phyloP scores from a whole-genome alignment of 2,329 filamentous ascomycete genomes.

The Aspergillus novoparasiticus region DNA sequence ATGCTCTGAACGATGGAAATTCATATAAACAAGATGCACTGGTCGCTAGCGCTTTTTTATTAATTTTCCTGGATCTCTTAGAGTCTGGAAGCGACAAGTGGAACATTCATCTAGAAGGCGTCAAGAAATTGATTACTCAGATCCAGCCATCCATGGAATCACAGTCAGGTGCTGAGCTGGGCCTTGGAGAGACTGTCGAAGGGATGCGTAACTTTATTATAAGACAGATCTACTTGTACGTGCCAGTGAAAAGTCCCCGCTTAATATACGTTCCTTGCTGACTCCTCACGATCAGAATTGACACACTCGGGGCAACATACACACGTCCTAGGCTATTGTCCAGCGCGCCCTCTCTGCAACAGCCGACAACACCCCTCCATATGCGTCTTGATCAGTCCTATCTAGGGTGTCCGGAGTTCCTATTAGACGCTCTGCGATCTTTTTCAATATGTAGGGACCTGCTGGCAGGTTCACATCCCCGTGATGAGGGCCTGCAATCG shows the following conservation, averaged over 20 bases:
- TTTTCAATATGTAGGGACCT: constrained; percentile 15
- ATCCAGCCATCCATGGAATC: neutral
- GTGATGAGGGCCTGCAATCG: neutral
- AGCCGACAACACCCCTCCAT: neutral
- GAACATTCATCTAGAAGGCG: constrained; percentile 21
- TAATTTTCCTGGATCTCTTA: constrained; percentile 23
- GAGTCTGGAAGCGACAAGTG: constrained; percentile 22
- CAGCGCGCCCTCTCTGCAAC: neutral
- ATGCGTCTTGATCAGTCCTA: constrained; percentile 12
- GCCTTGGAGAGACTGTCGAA: constrained; percentile 1
- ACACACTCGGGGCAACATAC: neutral
- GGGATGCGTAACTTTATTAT: neutral
- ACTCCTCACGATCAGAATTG: neutral
- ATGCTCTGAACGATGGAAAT: constrained; percentile 6
- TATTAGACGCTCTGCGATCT: constrained; percentile 12
- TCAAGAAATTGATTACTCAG: neutral
- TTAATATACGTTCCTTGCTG: neutral
- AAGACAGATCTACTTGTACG: neutral
- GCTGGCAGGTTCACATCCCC: neutral
- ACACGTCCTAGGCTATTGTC: neutral
- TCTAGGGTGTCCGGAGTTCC: constrained; percentile 16
- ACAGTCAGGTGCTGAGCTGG: neutral
- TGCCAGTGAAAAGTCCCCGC: neutral
- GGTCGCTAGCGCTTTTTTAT: constrained; percentile 20
- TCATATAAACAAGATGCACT: constrained; percentile 9